Percentiles rank a stretch among this genome's conserved stretches.
phyloP scores from a whole-genome alignment of 768 basidiomycete genomes.

The Auricularia cornea region DNA sequence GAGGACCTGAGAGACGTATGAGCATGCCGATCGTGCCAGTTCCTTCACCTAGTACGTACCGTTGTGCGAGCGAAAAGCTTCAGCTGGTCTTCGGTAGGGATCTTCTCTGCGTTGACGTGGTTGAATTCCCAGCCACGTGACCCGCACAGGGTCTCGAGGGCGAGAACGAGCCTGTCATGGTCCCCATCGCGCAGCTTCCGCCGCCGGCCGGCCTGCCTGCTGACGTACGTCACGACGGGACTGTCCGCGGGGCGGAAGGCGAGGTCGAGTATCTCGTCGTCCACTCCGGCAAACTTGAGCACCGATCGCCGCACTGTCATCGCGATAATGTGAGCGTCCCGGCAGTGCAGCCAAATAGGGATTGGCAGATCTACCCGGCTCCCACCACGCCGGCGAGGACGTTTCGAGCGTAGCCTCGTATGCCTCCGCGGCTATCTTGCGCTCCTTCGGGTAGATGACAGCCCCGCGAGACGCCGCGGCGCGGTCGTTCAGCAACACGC shows the following conservation, averaged over 20 bases:
- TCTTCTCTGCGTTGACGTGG: constrained; percentile 50
- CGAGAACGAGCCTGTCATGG: constrained; percentile 43
- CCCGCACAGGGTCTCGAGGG: constrained; percentile 35
- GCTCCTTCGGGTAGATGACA: constrained; percentile 41
- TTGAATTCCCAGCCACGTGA: constrained; percentile 48
- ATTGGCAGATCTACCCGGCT: constrained; percentile 21
- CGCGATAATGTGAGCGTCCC: not conserved
- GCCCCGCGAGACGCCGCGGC: constrained; percentile 66
- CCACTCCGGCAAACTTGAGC: constrained; percentile 56
- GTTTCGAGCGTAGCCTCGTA: not conserved
- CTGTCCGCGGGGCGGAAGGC: constrained; percentile 25
- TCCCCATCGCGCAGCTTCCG: constrained; percentile 45
- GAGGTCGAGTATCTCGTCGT: constrained; percentile 16
- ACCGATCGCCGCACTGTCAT: constrained; percentile 43
- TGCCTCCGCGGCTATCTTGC: not conserved
- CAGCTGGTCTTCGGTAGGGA: constrained; percentile 73
- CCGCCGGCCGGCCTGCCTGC: constrained; percentile 46
- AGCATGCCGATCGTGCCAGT: no score
- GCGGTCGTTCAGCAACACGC: constrained; percentile 61
- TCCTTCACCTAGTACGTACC: constrained; percentile 31
- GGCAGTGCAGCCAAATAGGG: no score
- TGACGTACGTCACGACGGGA: constrained; percentile 65
- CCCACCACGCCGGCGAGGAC: not conserved
- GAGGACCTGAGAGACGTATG: not conserved
- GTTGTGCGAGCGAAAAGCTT: constrained; percentile 56